Percentiles rank a stretch among this genome's conserved stretches.
Evolutionary conservation across 305 asterid genomes (phyloP).

Genomic region (Lippia alba): DNA sequence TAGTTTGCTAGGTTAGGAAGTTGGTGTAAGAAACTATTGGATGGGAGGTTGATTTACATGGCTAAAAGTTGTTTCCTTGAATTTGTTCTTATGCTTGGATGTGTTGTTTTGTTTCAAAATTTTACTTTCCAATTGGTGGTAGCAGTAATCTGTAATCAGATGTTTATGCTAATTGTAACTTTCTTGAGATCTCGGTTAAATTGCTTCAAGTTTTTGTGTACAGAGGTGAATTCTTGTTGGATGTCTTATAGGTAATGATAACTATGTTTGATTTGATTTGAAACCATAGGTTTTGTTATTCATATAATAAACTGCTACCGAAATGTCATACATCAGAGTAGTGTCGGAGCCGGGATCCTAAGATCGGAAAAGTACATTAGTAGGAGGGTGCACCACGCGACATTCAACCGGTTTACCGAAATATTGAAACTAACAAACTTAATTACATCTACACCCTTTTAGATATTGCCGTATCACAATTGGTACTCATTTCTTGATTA

Average conservation of each 20-base stretch:
- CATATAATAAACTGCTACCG: not conserved
- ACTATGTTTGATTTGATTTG: conserved; percentile 1
- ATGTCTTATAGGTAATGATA: not conserved
- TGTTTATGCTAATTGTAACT: not conserved
- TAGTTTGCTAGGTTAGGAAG: not conserved
- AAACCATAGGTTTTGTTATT: not conserved
- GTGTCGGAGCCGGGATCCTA: too few relatives aligned
- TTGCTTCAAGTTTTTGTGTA: not conserved
- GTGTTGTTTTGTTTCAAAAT: not conserved
- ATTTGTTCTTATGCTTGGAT: not conserved
- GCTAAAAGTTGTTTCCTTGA: not conserved
- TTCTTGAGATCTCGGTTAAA: conserved; percentile 2
- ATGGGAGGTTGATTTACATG: not conserved
- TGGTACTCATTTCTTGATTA: too few relatives aligned
- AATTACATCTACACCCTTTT: too few relatives aligned
- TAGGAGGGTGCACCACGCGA: too few relatives aligned
- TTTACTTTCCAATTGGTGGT: not conserved
- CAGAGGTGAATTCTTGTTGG: not conserved
- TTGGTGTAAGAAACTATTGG: not conserved
- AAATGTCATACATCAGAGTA: not conserved
- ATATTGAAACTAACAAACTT: too few relatives aligned
- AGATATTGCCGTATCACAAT: too few relatives aligned
- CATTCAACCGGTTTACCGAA: too few relatives aligned
- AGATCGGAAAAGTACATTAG: too few relatives aligned
- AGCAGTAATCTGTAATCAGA: not conserved